Evolutionary conservation across 2,329 filamentous ascomycete species (phyloP).

Genomic region (Rhynchosporium graminicola): DNA sequence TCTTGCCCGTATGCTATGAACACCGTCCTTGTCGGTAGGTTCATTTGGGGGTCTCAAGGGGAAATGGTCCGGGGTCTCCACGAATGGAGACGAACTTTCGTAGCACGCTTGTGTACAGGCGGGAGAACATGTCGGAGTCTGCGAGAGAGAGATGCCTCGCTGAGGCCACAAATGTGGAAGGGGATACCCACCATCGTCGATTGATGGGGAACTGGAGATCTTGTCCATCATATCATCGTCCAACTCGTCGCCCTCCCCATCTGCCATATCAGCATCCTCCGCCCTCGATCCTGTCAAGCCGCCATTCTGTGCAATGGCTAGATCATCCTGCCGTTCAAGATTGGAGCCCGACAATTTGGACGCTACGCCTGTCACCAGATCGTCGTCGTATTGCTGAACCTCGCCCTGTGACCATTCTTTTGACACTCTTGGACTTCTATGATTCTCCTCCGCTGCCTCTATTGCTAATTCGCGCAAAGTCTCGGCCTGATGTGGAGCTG

Average conservation of each 20-base stretch:
- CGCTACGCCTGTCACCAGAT: conserved; percentile 46
- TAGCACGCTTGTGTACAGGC: conserved; percentile 39
- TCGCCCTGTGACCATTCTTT: conserved; percentile 49
- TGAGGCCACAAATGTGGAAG: conserved; percentile 38
- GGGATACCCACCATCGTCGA: conserved; percentile 91
- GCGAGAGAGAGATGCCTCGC: conserved; percentile 36
- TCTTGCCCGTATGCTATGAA: conserved; percentile 30
- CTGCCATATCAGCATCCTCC: conserved; percentile 66
- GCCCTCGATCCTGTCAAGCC: conserved; percentile 48
- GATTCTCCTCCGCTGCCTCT: conserved; percentile 73
- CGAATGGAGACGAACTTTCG: conserved; percentile 40
- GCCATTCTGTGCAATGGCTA: conserved; percentile 64
- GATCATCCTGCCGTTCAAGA: conserved; percentile 54
- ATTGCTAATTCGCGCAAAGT: conserved; percentile 78
- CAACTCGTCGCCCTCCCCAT: conserved; percentile 70
- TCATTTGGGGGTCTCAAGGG: conserved; percentile 30
- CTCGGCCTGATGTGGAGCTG: conserved; percentile 77
- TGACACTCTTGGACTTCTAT: conserved; percentile 62
- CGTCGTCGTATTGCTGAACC: conserved; percentile 41
- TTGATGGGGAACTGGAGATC: conserved; percentile 97
- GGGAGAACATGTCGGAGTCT: conserved; percentile 23
- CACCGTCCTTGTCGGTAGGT: conserved; percentile 31
- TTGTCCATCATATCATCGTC: conserved; percentile 96
- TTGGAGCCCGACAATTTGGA: conserved; percentile 44
- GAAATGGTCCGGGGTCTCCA: conserved; percentile 37